phyloP scores from a whole-genome alignment of 108 stramenopile species.

The Cyclotella choctawhatcheeana region DNA sequence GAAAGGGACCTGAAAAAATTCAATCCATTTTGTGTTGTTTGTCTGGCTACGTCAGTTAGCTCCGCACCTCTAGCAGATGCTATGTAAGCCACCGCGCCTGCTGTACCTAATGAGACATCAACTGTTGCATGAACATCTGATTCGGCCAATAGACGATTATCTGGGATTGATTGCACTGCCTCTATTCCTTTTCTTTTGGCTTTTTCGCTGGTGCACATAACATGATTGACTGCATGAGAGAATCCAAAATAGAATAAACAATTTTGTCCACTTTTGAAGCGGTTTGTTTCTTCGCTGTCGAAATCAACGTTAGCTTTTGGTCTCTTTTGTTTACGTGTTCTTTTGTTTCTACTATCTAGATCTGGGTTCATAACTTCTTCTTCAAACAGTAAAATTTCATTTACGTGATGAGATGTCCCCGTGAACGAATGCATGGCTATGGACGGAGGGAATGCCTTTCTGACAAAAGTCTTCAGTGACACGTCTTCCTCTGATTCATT shows the following conservation, averaged over 20 bases:
- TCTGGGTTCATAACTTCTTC: constrained; percentile 22
- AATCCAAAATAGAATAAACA: constrained; percentile 86
- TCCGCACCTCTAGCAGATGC: constrained; percentile 53
- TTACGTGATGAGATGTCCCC: constrained; percentile 82
- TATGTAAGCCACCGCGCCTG: constrained; percentile 71
- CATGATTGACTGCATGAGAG: constrained; percentile 77
- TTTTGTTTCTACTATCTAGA: not conserved
- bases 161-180: constrained; percentile 69
- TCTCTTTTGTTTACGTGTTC: constrained; percentile 12
- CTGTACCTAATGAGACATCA: constrained; percentile 72
- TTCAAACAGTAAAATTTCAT: constrained; percentile 69
- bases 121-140: constrained; percentile 73
- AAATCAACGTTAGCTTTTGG: not conserved
- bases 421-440: constrained; percentile 88
- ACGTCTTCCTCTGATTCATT: not conserved
- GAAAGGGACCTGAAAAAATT: constrained; percentile 46
- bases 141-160: constrained; percentile 75
- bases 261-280: not conserved
- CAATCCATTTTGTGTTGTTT: constrained; percentile 55
- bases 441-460: constrained; percentile 54
- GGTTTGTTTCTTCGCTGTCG: constrained; percentile 5
- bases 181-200: constrained; percentile 60
- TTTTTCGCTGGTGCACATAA: constrained; percentile 76
- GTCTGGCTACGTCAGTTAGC: constrained; percentile 40
- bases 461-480: not conserved